Conservation (phyloP, 768 basidiomycete genomes). For the Amanita subjunquillea region DNA sequence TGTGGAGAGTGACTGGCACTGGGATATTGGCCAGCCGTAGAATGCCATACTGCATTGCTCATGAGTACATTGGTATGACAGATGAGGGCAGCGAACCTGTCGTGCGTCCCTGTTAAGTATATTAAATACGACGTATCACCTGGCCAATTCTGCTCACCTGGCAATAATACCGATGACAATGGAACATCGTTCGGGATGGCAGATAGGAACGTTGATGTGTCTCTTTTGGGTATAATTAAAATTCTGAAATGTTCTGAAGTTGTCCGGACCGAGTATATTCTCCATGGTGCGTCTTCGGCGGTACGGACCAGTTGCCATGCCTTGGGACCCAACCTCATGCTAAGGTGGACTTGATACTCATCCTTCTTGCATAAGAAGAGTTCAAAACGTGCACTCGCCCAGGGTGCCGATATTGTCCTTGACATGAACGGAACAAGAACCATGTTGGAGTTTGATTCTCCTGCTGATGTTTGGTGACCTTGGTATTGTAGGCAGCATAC, state of each 20-base stretch:
- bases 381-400: neutral
- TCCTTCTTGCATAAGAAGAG: neutral
- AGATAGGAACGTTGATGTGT: constrained; percentile 43
- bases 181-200: constrained; percentile 57
- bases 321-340: neutral
- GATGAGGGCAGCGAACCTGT: constrained; percentile 35
- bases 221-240: constrained; percentile 49
- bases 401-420: neutral
- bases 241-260: constrained; percentile 19
- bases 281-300: neutral
- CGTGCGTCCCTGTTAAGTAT: constrained; percentile 44
- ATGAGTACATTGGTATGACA: neutral
- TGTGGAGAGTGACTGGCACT: constrained; percentile 65
- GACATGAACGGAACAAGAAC: neutral
- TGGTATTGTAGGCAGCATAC: neutral
- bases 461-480: neutral
- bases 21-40: constrained; percentile 78
- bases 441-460: neutral
- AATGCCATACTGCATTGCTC: constrained; percentile 53
- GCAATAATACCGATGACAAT: constrained; percentile 68
- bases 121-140: neutral
- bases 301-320: neutral
- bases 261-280: neutral
- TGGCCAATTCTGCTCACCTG: constrained; percentile 38
- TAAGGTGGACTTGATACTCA: neutral